Conservation (phyloP, 78 protist genomes). For the Speleostelium caveatum region DNA sequence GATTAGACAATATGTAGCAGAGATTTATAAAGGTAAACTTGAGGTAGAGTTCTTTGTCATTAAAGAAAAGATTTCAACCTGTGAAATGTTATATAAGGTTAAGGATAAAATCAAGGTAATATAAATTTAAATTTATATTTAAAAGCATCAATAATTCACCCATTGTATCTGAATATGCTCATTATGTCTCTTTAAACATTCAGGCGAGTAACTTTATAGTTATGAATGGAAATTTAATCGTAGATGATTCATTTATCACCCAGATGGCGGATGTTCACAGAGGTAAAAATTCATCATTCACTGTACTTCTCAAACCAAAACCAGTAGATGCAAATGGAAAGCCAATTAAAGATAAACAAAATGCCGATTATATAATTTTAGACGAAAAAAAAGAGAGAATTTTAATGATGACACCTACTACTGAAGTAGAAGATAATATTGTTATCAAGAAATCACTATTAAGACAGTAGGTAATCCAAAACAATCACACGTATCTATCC, state of each 20-base stretch:
- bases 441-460: slow-evolving; percentile 30
- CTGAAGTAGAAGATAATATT: slow-evolving; percentile 83
- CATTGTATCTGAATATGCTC: too few relatives aligned
- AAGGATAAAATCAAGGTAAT: slow-evolving; percentile 74
- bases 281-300: slow-evolving; percentile 74
- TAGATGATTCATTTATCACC: slow-evolving; percentile 77
- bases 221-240: slow-evolving; percentile 82
- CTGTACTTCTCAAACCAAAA: slow-evolving; percentile 76
- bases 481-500: not conserved
- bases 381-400: slow-evolving; percentile 69
- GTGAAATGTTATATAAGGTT: slow-evolving; percentile 82
- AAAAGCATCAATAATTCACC: not conserved
- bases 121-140: not conserved
- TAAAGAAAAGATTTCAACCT: slow-evolving; percentile 78
- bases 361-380: slow-evolving; percentile 59
- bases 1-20: slow-evolving; percentile 62
- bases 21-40: slow-evolving; percentile 78
- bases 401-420: slow-evolving; percentile 60
- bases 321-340: not conserved
- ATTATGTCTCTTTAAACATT: not conserved
- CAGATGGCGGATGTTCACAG: slow-evolving; percentile 87
- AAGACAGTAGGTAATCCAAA: slow-evolving; percentile 16
- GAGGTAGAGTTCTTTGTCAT: slow-evolving; percentile 69
- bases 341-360: not conserved
- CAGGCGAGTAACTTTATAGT: slow-evolving; percentile 77